Base-by-base conservation (phyloP, 805 yeast genomes). In the Wickerhamiella dianesei region DNA sequence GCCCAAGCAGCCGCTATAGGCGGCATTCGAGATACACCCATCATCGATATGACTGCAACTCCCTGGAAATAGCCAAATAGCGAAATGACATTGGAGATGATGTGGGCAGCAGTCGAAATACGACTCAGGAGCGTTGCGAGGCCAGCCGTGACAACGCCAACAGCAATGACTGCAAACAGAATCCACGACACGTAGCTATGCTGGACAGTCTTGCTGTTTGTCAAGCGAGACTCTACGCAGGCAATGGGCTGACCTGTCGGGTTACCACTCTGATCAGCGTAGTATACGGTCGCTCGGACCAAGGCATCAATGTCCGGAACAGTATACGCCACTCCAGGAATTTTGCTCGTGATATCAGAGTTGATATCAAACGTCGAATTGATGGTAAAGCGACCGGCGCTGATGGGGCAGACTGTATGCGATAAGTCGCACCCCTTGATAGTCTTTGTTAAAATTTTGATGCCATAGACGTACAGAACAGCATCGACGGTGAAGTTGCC, bases 1-100 rank as follows among this genome's bases (percentile, higher is more conserved):
- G 94, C 79, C 98, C 98, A 89, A 2, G 97, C 88, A 2, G 95
- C 86, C 3, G 96, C 97, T 55, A 92, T 88, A 2, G 98, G 98
- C 1, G 98, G 98, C 18, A 86, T 83, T 50, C 76, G 70, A 18
- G 85, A 75, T 25, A 89, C 96, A 48, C 94, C 96, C 87, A 87
- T 81, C 96, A 92, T 88, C 16, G 95, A 76, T 17, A 89, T 81
- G 50, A 89, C 79, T 18, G 96, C 96, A 56, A 92, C 71, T 48
- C 83, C 77, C 69, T 92, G 99, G 75, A 89, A 92, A 65, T 92
- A 92, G 46, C 87, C 78, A 65, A 92, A 92, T 51, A 92, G 70
- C 1, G 96, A 84, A 60, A 89, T 80, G 16, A 95, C 81, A 67
- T 92, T 92, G 17, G 96, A 82, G n/a, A 96, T 95, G 59, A 92